These are phyloP conservation scores for Penicillium pulvis DNA, from an alignment of 495 filamentous ascomycete species.

Conservation along the genomic window DNA sequence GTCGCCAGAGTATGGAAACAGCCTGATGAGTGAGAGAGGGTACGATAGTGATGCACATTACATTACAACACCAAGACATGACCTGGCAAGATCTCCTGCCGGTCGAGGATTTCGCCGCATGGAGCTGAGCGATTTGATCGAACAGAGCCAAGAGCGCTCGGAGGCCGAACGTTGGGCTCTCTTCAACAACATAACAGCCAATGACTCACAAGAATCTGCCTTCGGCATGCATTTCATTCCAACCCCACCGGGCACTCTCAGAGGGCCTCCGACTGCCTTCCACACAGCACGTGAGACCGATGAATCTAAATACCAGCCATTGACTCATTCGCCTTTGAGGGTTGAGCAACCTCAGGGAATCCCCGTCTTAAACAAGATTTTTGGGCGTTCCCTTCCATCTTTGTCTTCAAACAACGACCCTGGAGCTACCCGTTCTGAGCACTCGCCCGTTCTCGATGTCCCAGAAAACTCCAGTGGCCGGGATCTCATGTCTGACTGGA, in stretches of 20 bases:
- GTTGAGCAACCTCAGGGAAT: background rate
- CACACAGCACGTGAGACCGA: background rate
- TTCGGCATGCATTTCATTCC: slow-evolving; percentile 22
- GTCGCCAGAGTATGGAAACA: slow-evolving; percentile 30
- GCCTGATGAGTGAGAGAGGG: slow-evolving; percentile 44
- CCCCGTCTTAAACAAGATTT: background rate
- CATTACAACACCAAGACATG: slow-evolving; percentile 35
- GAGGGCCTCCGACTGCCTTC: background rate
- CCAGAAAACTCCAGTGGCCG: background rate
- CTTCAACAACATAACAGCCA: background rate
- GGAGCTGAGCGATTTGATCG: slow-evolving; percentile 24
- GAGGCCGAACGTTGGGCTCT: slow-evolving; percentile 16
- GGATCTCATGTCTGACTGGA: slow-evolving; percentile 18
- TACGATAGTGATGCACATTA: slow-evolving; percentile 52
- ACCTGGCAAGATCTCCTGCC: slow-evolving; percentile 8
- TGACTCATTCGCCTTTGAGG: background rate
- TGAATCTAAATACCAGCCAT: background rate
- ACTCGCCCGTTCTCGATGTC: background rate
- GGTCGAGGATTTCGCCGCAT: slow-evolving; percentile 11
- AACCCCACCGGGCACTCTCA: slow-evolving; percentile 17
- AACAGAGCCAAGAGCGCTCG: slow-evolving; percentile 23
- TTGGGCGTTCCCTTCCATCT: slow-evolving; percentile 17
- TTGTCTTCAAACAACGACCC: slow-evolving; percentile 8
- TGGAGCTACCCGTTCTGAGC: background rate
- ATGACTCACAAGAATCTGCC: slow-evolving; percentile 9